phyloP scores from a whole-genome alignment of 257 asterid genomes.

The Nicotiana obtusifolia region DNA sequence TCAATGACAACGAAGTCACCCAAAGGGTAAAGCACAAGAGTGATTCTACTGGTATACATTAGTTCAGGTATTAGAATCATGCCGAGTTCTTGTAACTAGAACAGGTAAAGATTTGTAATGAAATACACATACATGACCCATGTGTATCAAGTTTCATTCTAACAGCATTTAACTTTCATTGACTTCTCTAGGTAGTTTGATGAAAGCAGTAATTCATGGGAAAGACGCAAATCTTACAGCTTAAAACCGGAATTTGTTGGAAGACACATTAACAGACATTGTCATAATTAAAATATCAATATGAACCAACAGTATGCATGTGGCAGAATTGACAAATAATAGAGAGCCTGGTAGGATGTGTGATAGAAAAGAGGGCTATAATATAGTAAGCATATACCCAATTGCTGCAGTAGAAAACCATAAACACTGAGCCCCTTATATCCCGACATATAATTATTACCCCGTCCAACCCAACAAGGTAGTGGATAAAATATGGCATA shows the following conservation, averaged over 20 bases:
- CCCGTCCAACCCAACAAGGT: not conserved
- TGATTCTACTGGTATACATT: not conserved
- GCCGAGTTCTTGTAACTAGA: not conserved
- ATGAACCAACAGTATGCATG: not conserved
- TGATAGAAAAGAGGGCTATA: not conserved
- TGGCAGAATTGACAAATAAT: not conserved
- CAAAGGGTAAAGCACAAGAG: not conserved
- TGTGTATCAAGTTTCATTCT: not conserved
- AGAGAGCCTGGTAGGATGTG: not conserved
- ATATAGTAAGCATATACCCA: not conserved
- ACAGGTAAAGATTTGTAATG: not conserved
- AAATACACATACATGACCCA: not conserved
- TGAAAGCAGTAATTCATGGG: not conserved
- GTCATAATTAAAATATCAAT: not conserved
- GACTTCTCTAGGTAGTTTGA: not conserved
- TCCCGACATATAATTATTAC: not conserved
- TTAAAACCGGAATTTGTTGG: not conserved
- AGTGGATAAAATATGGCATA: conserved; percentile 23
- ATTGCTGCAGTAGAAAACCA: not conserved
- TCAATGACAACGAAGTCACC: not conserved
- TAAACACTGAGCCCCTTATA: not conserved
- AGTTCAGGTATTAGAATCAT: not conserved
- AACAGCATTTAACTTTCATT: not conserved
- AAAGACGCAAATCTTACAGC: not conserved
- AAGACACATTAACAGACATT: not conserved